Percentiles rank a stretch among this genome's conserved stretches.
phyloP scores from a whole-genome alignment of 1,284 basidiomycete genomes.

The Leccinum fallax region DNA sequence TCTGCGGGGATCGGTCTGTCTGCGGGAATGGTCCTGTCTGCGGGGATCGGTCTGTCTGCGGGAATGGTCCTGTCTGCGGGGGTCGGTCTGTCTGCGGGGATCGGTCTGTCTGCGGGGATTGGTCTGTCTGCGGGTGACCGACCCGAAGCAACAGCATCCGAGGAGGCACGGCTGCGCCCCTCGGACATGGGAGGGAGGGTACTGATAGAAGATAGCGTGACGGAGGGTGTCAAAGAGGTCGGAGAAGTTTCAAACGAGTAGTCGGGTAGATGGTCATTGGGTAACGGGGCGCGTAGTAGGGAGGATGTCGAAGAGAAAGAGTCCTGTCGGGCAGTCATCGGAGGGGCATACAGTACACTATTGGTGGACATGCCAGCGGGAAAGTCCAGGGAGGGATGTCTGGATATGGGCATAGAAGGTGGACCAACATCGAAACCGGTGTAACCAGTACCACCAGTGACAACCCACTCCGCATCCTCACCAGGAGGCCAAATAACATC shows the following conservation, averaged over 20 bases:
- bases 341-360: slow-evolving; percentile 28
- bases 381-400: slow-evolving; percentile 55
- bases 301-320: slow-evolving; percentile 57
- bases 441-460: slow-evolving; percentile 64
- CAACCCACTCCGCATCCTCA: slow-evolving; percentile 54
- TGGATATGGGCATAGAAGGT: slow-evolving; percentile 37
- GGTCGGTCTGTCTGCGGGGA: no score
- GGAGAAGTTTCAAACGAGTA: slow-evolving; percentile 73
- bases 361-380: slow-evolving; percentile 24
- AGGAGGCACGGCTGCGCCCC: no score
- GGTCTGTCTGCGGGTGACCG: slow-evolving; percentile 27
- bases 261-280: slow-evolving; percentile 59
- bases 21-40: no score
- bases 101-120: no score
- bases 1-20: no score
- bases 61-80: no score
- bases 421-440: slow-evolving; percentile 64
- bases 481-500: slow-evolving; percentile 65
- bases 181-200: slow-evolving; percentile 33
- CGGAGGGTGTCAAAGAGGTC: slow-evolving; percentile 50
- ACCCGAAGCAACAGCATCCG: neutral
- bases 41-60: no score
- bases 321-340: slow-evolving; percentile 39
- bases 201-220: slow-evolving; percentile 55
- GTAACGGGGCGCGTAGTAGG: slow-evolving; percentile 70